Percentiles rank a stretch among this genome's conserved stretches.
Conservation (phyloP, 2,329 filamentous ascomycete species). For the Fusarium armeniacum region DNA sequence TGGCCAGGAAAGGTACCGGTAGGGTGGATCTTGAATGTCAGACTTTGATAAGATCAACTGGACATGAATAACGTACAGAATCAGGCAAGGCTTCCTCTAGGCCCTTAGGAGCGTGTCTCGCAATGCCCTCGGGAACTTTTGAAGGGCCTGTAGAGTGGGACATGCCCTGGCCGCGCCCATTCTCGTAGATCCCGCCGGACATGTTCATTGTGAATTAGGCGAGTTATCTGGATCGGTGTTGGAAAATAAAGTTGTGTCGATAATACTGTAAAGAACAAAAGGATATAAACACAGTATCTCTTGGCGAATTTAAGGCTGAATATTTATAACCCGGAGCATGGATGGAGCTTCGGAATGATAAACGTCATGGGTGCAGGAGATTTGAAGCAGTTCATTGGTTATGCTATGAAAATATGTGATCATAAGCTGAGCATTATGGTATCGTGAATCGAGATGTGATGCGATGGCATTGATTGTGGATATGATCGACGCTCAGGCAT, state of each 20-base stretch:
- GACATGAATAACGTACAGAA: conserved; percentile 15
- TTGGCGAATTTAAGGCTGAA: not conserved
- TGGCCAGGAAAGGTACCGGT: conserved; percentile 35
- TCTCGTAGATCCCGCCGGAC: conserved; percentile 19
- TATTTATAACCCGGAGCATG: not conserved
- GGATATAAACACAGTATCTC: not conserved
- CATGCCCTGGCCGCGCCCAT: conserved; percentile 33
- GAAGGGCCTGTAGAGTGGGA: conserved; percentile 44
- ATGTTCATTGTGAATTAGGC: not conserved
- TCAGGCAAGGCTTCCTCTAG: conserved; percentile 44
- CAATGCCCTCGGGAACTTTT: conserved; percentile 35
- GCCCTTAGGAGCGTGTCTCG: conserved; percentile 33
- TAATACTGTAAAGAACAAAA: not conserved
- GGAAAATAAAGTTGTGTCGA: not conserved
- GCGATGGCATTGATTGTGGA: conserved; percentile 5
- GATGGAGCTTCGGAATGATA: not conserved
- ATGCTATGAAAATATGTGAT: not conserved
- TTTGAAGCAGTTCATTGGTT: not conserved
- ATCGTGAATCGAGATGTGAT: not conserved
- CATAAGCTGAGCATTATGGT: conserved; percentile 3
- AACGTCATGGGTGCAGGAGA: conserved; percentile 1
- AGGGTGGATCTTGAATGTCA: conserved; percentile 41
- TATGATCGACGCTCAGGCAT: conserved; percentile 1
- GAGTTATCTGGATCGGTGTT: not conserved
- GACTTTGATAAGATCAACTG: accelerated